Percentiles rank a stretch among this genome's conserved stretches.
Evolutionary conservation across 83 land plant genomes (phyloP).

Genomic region (Picea abies): DNA sequence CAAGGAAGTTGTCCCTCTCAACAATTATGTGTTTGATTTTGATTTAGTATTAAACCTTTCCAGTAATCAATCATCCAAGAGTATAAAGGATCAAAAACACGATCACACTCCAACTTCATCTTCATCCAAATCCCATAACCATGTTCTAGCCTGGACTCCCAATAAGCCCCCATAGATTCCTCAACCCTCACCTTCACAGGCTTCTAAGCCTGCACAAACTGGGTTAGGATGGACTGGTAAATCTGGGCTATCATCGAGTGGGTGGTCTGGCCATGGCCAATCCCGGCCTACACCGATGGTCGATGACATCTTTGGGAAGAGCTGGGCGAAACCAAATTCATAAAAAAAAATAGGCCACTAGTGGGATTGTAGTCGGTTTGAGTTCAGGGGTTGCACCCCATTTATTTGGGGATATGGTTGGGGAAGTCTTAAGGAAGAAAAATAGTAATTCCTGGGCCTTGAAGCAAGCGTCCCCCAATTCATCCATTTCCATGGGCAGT

Average conservation of each 20-base stretch:
- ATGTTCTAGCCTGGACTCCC: conserved; percentile 34
- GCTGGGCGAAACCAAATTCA: conserved; percentile 46
- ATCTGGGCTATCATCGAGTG: not conserved
- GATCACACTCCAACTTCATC: not conserved
- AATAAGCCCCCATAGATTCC: conserved; percentile 65
- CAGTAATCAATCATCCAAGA: conserved; percentile 26
- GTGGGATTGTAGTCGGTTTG: conserved; percentile 28
- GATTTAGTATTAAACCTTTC: conserved; percentile 52
- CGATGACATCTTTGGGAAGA: conserved; percentile 77
- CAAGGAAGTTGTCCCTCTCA: conserved; percentile 35
- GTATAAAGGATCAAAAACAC: conserved; percentile 66
- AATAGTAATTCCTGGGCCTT: conserved; percentile 23
- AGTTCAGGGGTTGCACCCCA: conserved; percentile 41
- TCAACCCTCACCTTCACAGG: conserved; percentile 38
- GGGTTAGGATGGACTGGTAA: conserved; percentile 12
- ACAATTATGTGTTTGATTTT: conserved; percentile 82
- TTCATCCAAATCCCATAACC: conserved; percentile 18
- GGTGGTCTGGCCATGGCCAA: conserved; percentile 15
- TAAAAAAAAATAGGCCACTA: not conserved
- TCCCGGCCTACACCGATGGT: conserved; percentile 52
- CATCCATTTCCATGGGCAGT: no score
- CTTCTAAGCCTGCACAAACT: conserved; percentile 4
- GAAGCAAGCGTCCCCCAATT: conserved; percentile 26
- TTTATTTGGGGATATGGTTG: conserved; percentile 75
- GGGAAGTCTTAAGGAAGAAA: conserved; percentile 47